Conservation (phyloP, 1,139 yeast genomes). For the Magnusiomyces tetraspermus region DNA sequence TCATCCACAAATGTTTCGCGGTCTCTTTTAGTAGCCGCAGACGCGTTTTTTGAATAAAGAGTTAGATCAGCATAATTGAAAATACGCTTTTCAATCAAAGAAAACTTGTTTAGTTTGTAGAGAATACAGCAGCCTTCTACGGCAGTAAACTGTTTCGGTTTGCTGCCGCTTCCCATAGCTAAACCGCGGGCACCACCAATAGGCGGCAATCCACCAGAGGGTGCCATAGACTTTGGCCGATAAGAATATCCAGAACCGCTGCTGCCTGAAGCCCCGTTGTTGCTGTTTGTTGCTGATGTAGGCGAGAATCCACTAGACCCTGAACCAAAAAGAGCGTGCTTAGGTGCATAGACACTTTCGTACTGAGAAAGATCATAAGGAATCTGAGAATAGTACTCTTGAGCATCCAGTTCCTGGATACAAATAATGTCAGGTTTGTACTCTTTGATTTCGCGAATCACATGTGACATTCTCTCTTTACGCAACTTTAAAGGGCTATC, state of each 20-base stretch:
- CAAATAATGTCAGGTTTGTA: conserved; percentile 6
- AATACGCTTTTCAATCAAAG: conserved; percentile 5
- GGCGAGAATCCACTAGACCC: not conserved
- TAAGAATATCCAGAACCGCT: not conserved
- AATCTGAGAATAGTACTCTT: conserved; percentile 4
- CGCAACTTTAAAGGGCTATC: not conserved
- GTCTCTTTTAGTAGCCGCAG: conserved; percentile 2
- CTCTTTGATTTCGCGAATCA: conserved; percentile 1
- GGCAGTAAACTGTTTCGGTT: not conserved
- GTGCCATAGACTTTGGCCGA: not conserved
- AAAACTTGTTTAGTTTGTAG: not conserved
- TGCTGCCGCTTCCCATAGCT: not conserved
- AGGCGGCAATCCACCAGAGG: conserved; percentile 1
- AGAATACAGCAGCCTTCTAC: conserved; percentile 3
- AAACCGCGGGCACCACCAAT: conserved; percentile 1
- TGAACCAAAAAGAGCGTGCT: not conserved
- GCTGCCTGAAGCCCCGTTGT: not conserved
- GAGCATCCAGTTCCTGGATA: conserved; percentile 5
- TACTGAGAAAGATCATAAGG: conserved; percentile 2
- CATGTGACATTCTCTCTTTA: not conserved
- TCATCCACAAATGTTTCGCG: conserved; percentile 3
- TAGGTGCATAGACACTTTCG: conserved; percentile 7
- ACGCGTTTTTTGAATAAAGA: not conserved
- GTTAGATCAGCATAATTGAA: conserved; percentile 7
- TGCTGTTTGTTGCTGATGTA: not conserved